phyloP scores from a whole-genome alignment of 2,329 filamentous ascomycete genomes.

The Paraconiothyrium sp. region DNA sequence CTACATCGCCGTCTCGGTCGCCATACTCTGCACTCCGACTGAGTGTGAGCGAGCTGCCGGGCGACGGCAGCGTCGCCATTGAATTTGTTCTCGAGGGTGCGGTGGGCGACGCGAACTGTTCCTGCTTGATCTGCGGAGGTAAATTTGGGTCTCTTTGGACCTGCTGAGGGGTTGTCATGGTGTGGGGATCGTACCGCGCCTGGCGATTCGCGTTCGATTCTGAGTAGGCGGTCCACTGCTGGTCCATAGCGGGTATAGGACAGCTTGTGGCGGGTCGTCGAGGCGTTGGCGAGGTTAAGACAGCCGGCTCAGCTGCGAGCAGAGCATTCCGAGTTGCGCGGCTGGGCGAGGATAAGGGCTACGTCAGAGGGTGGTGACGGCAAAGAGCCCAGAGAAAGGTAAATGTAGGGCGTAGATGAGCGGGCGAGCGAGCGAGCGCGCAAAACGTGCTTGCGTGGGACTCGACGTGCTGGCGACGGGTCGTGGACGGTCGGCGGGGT shows the following conservation, averaged over 20 bases:
- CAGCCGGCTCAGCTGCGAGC: conserved; percentile 46
- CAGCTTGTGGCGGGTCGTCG: conserved; percentile 19
- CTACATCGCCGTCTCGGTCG: conserved; percentile 57
- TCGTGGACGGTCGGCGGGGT: conserved; percentile 21
- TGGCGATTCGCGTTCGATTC: conserved; percentile 47
- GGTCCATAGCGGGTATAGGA: conserved; percentile 41
- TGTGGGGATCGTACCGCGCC: conserved; percentile 50
- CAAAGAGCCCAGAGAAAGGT: conserved; percentile 6
- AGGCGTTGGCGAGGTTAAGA: conserved; percentile 26
- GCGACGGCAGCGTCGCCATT: conserved; percentile 49
- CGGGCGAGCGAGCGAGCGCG: conserved; percentile 22
- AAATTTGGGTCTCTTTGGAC: conserved; percentile 41
- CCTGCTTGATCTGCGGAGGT: conserved; percentile 46
- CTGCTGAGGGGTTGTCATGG: conserved; percentile 46
- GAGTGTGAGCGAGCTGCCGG: conserved; percentile 37
- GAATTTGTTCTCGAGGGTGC: conserved; percentile 49
- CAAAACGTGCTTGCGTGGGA: conserved; percentile 24
- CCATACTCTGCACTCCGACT: conserved; percentile 49
- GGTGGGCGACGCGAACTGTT: conserved; percentile 46
- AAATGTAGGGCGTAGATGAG: conserved; percentile 16
- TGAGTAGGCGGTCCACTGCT: conserved; percentile 51
- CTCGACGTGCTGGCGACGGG: conserved; percentile 30
- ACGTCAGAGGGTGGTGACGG: conserved; percentile 19
- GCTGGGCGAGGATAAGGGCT: conserved; percentile 20
- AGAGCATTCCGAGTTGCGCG: conserved; percentile 48